These are phyloP conservation scores for Coprinopsis marcescibilis DNA, from an alignment of 768 basidiomycete genomes.

Conservation along the genomic window DNA sequence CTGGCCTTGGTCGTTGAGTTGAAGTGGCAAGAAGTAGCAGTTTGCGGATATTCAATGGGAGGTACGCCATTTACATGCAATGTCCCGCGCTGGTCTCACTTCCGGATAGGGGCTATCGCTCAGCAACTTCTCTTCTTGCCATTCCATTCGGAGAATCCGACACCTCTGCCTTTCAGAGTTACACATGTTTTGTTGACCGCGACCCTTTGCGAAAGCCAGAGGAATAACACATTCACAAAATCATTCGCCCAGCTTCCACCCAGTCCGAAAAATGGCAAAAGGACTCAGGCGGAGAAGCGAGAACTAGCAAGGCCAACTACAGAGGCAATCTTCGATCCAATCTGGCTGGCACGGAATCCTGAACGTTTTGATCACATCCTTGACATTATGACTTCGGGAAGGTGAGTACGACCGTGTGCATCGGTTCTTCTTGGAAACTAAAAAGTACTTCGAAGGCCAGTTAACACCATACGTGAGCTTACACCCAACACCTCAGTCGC, in stretches of 20 bases:
- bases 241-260: conserved; percentile 3
- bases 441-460: conserved; percentile 4
- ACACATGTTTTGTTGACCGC: conserved; percentile 36
- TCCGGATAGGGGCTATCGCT: conserved; percentile 30
- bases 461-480: conserved; percentile 11
- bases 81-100: neutral
- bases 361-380: conserved; percentile 9
- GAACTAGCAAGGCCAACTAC: conserved; percentile 11
- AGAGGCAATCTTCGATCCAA: conserved; percentile 8
- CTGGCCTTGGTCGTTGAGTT: conserved; percentile 31
- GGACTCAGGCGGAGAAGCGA: conserved; percentile 11
- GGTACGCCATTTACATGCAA: conserved; percentile 23
- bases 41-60: conserved; percentile 51
- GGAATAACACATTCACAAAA: conserved; percentile 3
- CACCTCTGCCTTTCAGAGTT: conserved; percentile 31
- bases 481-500: neutral
- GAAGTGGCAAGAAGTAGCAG: conserved; percentile 34
- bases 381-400: conserved; percentile 11
- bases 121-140: conserved; percentile 42
- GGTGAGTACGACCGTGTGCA: neutral
- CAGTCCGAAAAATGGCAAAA: conserved; percentile 4
- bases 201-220: conserved; percentile 26
- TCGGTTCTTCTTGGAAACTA: neutral
- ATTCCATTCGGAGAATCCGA: conserved; percentile 27
- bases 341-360: conserved; percentile 11